These are phyloP conservation scores for Plenodomus lindquistii DNA, from an alignment of 2,329 filamentous ascomycete species.

Conservation along the genomic window DNA sequence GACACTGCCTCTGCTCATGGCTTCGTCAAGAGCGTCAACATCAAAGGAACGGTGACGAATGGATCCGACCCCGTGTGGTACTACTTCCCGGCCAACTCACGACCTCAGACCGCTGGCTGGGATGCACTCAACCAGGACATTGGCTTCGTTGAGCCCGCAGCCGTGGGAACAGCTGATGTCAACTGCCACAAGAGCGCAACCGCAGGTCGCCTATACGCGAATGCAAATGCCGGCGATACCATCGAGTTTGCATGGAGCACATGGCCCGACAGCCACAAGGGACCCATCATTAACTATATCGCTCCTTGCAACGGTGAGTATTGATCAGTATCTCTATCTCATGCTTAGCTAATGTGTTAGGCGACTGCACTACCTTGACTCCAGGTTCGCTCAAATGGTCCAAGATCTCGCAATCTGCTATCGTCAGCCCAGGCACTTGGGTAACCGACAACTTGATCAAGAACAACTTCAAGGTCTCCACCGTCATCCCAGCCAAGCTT, in stretches of 20 bases:
- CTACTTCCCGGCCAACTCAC: slow-evolving; percentile 27
- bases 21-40: slow-evolving; percentile 31
- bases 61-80: slow-evolving; percentile 41
- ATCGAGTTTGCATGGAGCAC: slow-evolving; percentile 43
- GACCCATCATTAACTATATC: slow-evolving; percentile 46
- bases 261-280: slow-evolving; percentile 43
- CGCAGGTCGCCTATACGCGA: slow-evolving; percentile 37
- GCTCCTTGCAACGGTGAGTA: slow-evolving; percentile 38
- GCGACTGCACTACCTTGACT: slow-evolving; percentile 36
- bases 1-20: slow-evolving; percentile 35
- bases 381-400: slow-evolving; percentile 35
- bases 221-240: slow-evolving; percentile 39
- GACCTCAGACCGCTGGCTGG: slow-evolving; percentile 41
- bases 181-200: slow-evolving; percentile 47
- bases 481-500: slow-evolving; percentile 51
- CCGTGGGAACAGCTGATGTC: slow-evolving; percentile 32
- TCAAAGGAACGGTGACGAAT: slow-evolving; percentile 26
- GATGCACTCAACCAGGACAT: slow-evolving; percentile 42
- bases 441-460: slow-evolving; percentile 40
- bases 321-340: not conserved
- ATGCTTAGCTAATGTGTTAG: slow-evolving; percentile 6
- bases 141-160: slow-evolving; percentile 42
- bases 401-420: slow-evolving; percentile 38
- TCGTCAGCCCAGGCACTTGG: slow-evolving; percentile 38
- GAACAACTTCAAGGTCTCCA: slow-evolving; percentile 53